Evolutionary conservation across 441 rosid species (phyloP).

Genomic region (Iberis amara): DNA sequence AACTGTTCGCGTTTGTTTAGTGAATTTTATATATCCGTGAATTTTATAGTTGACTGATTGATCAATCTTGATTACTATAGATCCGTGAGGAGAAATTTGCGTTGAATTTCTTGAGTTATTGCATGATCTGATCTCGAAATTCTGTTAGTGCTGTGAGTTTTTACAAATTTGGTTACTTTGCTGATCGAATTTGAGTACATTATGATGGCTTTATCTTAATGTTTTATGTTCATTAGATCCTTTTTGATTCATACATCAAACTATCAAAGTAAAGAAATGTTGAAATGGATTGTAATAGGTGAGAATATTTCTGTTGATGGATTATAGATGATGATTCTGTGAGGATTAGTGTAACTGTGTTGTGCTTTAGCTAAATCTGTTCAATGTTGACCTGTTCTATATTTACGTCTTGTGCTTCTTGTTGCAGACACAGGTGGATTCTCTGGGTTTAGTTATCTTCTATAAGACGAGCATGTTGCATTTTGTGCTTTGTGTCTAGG

Average conservation of each 20-base stretch:
- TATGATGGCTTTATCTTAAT: neutral
- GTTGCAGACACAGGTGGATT: conserved; percentile 28
- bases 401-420: neutral
- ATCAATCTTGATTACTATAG: conserved; percentile 19
- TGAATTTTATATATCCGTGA: too few relatives aligned
- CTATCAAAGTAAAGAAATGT: neutral
- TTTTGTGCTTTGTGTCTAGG: conserved; percentile 41
- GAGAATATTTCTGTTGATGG: conserved; percentile 1
- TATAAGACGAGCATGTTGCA: conserved; percentile 28
- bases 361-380: neutral
- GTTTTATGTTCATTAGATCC: conserved; percentile 3
- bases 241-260: neutral
- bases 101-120: neutral
- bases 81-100: neutral
- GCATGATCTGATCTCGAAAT: conserved; percentile 13
- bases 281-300: neutral
- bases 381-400: neutral
- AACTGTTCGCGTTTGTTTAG: neutral
- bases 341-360: neutral
- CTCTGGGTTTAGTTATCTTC: conserved; percentile 26
- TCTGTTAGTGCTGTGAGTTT: neutral
- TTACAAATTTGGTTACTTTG: neutral
- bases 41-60: conserved; percentile 28
- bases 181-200: neutral
- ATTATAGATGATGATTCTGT: neutral